Conservation (phyloP, 2,329 filamentous ascomycete genomes). For the Calonectria honghensis region DNA sequence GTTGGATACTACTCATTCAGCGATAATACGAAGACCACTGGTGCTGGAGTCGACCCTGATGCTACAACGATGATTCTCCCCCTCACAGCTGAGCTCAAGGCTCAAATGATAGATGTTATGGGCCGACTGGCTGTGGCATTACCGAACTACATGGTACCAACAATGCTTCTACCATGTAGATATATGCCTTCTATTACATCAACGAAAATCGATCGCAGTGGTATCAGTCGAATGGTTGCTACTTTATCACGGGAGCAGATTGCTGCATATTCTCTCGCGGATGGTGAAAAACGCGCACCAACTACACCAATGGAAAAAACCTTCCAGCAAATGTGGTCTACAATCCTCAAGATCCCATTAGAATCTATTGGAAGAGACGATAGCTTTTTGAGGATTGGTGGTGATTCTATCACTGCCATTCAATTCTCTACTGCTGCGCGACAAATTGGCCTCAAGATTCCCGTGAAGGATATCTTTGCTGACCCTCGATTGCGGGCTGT, state of each 20-base stretch:
- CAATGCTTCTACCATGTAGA: slow-evolving; percentile 7
- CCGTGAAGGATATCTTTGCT: slow-evolving; percentile 28
- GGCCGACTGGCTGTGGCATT: neutral
- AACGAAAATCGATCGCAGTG: slow-evolving; percentile 5
- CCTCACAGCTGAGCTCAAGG: slow-evolving; percentile 1
- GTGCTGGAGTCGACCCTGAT: slow-evolving; percentile 13
- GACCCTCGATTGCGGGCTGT: slow-evolving; percentile 12
- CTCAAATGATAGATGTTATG: neutral
- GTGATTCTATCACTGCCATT: slow-evolving; percentile 36
- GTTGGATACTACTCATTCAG: slow-evolving; percentile 12
- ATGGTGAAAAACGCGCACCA: slow-evolving; percentile 14
- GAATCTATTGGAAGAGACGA: slow-evolving; percentile 44
- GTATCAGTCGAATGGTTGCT: slow-evolving; percentile 24
- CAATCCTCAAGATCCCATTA: slow-evolving; percentile 54
- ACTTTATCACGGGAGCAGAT: slow-evolving; percentile 32
- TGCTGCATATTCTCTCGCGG: slow-evolving; percentile 34
- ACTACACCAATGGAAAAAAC: neutral
- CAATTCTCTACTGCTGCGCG: slow-evolving; percentile 49
- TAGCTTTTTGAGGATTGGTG: slow-evolving; percentile 25
- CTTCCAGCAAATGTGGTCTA: slow-evolving; percentile 59
- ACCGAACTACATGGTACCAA: slow-evolving; percentile 10
- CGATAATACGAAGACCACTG: neutral
- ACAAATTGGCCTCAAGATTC: neutral
- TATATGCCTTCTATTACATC: slow-evolving; percentile 21
- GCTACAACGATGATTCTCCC: slow-evolving; percentile 2